Percentiles rank a stretch among this genome's conserved stretches.
phyloP scores from a whole-genome alignment of 768 basidiomycete species.

The Tulasnella sp. region DNA sequence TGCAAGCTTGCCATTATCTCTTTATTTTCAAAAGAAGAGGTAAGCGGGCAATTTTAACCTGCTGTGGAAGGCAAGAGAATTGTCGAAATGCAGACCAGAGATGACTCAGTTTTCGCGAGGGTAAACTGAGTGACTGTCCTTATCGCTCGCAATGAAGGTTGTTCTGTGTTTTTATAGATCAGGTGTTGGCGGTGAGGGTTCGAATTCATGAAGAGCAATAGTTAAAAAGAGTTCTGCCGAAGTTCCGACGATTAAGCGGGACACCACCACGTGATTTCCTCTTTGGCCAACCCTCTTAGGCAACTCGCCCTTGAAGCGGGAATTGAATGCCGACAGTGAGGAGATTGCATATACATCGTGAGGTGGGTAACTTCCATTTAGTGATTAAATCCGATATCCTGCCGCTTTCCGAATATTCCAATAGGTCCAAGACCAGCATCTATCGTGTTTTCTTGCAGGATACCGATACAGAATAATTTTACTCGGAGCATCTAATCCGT shows the following conservation, averaged over 20 bases:
- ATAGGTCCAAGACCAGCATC: background rate
- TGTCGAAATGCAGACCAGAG: background rate
- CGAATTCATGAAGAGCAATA: background rate
- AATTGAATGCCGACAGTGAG: background rate
- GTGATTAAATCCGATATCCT: background rate
- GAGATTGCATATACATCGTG: background rate
- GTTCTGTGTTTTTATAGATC: background rate
- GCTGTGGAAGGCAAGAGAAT: background rate
- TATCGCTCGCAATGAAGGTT: background rate
- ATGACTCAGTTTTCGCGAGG: background rate
- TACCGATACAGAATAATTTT: background rate
- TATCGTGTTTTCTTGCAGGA: background rate
- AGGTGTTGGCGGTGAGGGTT: background rate
- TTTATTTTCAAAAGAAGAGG: background rate
- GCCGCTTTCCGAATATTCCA: background rate
- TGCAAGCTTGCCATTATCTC: background rate
- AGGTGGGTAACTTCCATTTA: background rate
- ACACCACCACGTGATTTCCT: conserved; percentile 52
- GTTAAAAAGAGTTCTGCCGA: background rate
- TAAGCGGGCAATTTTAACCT: background rate
- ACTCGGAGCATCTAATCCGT: background rate
- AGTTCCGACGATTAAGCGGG: background rate
- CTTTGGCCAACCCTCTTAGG: conserved; percentile 56
- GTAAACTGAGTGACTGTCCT: background rate
- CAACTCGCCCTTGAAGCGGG: conserved; percentile 46